Evolutionary conservation across 345 rosid species (phyloP).

Genomic region (Schrenkiella parvula): DNA sequence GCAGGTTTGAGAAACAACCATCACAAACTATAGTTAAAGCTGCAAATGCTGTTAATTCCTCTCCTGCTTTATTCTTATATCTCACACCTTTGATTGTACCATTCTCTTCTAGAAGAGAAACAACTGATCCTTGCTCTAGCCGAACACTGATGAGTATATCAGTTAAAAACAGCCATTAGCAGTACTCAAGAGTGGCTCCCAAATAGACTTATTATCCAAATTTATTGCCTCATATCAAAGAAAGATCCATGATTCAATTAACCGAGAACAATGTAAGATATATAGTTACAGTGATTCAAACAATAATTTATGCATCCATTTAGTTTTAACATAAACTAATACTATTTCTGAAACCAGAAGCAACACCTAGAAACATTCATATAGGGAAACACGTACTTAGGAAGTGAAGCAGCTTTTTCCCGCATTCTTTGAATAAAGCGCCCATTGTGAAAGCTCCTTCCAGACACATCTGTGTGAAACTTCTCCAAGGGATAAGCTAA

Average conservation of each 20-base stretch:
- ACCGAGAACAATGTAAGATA: not conserved
- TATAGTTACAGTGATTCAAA: not conserved
- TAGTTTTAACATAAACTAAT: not conserved
- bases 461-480: conserved; percentile 45
- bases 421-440: conserved; percentile 52
- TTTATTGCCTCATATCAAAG: not conserved
- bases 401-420: conserved; percentile 44
- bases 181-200: not conserved
- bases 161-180: not conserved
- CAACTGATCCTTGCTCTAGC: conserved; percentile 73
- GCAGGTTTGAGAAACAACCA: conserved; percentile 79
- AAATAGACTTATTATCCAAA: not conserved
- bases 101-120: conserved; percentile 61
- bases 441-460: conserved; percentile 52
- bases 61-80: conserved; percentile 62
- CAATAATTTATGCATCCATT: not conserved
- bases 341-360: not conserved
- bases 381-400: conserved; percentile 28
- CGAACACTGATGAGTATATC: conserved; percentile 40
- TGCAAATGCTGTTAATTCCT: conserved; percentile 50
- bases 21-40: conserved; percentile 76
- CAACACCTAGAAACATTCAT: not conserved
- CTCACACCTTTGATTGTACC: conserved; percentile 69
- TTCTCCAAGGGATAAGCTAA: conserved; percentile 49
- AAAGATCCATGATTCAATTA: not conserved